Evolutionary conservation across 495 filamentous ascomycete genomes (phyloP).

Genomic region (Penicillium taxi): DNA sequence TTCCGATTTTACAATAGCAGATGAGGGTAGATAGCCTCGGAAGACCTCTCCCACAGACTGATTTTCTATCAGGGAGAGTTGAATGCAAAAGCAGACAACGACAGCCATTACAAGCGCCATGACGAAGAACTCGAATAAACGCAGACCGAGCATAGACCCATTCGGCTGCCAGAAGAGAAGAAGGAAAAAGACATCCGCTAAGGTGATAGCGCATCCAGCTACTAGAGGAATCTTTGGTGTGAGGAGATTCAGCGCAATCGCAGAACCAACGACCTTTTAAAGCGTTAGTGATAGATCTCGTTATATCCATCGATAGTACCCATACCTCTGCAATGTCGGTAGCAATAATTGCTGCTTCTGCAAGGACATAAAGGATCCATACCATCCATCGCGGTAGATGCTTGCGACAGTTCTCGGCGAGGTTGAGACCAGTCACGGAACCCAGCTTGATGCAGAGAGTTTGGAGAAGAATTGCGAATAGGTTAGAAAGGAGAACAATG

Average conservation of each 20-base stretch:
- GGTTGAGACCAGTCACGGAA: conserved; percentile 74
- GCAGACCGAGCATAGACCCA: conserved; percentile 62
- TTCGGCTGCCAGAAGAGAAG: conserved; percentile 77
- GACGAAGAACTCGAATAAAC: conserved; percentile 76
- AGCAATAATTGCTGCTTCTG: conserved; percentile 75
- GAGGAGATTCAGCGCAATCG: conserved; percentile 82
- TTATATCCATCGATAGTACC: background rate
- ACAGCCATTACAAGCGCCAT: conserved; percentile 73
- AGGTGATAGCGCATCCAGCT: conserved; percentile 78
- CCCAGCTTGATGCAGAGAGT: conserved; percentile 77
- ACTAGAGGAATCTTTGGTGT: conserved; percentile 74
- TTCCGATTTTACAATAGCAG: conserved; percentile 59
- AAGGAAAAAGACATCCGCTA: conserved; percentile 77
- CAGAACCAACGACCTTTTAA: conserved; percentile 73
- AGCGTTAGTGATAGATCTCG: conserved; percentile 1
- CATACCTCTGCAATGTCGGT: conserved; percentile 81
- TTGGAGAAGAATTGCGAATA: conserved; percentile 79
- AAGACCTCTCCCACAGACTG: conserved; percentile 71
- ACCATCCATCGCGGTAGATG: conserved; percentile 74
- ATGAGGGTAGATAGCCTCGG: conserved; percentile 72
- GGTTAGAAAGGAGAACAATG: conserved; percentile 72
- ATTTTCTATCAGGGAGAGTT: conserved; percentile 67
- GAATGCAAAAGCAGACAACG: conserved; percentile 84
- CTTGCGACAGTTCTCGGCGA: conserved; percentile 69
- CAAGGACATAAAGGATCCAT: conserved; percentile 62